These are phyloP conservation scores for Xylaria sp. DNA, from an alignment of 2,329 filamentous ascomycete genomes.

Conservation along the genomic window DNA sequence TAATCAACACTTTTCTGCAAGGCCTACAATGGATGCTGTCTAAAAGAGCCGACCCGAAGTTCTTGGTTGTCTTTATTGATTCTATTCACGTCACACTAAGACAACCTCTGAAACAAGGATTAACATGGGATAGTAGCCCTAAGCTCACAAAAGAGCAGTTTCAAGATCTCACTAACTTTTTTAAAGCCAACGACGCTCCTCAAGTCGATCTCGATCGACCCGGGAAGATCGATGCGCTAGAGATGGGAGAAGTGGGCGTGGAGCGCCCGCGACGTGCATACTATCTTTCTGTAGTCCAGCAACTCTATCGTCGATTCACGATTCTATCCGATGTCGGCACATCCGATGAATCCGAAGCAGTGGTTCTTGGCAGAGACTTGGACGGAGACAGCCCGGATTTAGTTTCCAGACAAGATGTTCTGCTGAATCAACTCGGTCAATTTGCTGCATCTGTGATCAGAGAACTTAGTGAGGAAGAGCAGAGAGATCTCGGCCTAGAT, in stretches of 20 bases:
- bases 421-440: conserved; percentile 45
- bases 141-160: conserved; percentile 42
- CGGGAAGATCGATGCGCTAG: conserved; percentile 37
- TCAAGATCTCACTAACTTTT: conserved; percentile 20
- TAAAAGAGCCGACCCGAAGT: conserved; percentile 39
- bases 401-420: conserved; percentile 42
- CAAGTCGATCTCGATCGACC: conserved; percentile 32
- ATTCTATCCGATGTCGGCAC: conserved; percentile 11
- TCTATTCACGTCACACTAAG: conserved; percentile 44
- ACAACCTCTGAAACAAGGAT: conserved; percentile 33
- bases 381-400: conserved; percentile 8
- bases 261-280: conserved; percentile 43
- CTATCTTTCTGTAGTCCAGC: conserved; percentile 45
- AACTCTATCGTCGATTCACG: conserved; percentile 49
- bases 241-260: conserved; percentile 12
- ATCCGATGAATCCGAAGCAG: background rate
- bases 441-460: conserved; percentile 46
- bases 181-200: conserved; percentile 36
- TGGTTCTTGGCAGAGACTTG: conserved; percentile 39
- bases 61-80: conserved; percentile 46
- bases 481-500: conserved; percentile 42
- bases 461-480: conserved; percentile 43
- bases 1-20: conserved; percentile 51
- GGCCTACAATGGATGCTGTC: conserved; percentile 43
- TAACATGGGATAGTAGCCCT: conserved; percentile 23